Evolutionary conservation across 345 rosid genomes (phyloP).

Genomic region (Salix exigua): DNA sequence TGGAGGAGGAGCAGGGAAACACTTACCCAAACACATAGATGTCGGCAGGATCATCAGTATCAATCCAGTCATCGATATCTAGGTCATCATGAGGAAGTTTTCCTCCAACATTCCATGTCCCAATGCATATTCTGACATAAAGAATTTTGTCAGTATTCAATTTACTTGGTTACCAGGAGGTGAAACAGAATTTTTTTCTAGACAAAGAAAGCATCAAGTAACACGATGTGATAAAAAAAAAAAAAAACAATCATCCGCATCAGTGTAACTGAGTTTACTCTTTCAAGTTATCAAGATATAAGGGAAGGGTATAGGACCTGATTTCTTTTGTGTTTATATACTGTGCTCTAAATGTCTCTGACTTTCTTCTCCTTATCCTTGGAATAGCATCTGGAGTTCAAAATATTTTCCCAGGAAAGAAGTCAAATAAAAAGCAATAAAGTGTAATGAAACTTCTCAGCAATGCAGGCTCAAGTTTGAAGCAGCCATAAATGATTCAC

Average conservation of each 20-base stretch:
- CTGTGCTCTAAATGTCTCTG: slow-evolving; percentile 80
- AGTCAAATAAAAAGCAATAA: neutral
- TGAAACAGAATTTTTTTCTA: neutral
- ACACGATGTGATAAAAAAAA: neutral
- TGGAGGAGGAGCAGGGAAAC: neutral
- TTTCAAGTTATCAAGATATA: neutral
- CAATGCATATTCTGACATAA: slow-evolving; percentile 52
- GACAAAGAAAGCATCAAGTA: neutral
- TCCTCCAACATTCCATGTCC: slow-evolving; percentile 97
- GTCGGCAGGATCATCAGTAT: slow-evolving; percentile 72
- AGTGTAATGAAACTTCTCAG: neutral
- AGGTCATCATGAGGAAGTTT: slow-evolving; percentile 76
- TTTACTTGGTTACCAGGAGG: neutral
- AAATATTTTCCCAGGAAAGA: neutral
- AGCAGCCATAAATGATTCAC: neutral
- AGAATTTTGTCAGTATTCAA: neutral
- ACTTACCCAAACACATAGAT: slow-evolving; percentile 75
- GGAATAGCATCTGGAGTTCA: slow-evolving; percentile 43
- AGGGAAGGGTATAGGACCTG: slow-evolving; percentile 42
- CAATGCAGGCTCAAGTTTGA: neutral
- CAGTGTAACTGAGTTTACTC: neutral
- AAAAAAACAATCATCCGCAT: neutral
- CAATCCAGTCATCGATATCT: slow-evolving; percentile 86
- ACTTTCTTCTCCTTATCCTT: slow-evolving; percentile 60
- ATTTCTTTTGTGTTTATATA: slow-evolving; percentile 73